A percentile compares a stretch with the other conserved stretches of the same genome.
Conservation (phyloP, 305 asterid genomes). For the Fraxinus baroniana region DNA sequence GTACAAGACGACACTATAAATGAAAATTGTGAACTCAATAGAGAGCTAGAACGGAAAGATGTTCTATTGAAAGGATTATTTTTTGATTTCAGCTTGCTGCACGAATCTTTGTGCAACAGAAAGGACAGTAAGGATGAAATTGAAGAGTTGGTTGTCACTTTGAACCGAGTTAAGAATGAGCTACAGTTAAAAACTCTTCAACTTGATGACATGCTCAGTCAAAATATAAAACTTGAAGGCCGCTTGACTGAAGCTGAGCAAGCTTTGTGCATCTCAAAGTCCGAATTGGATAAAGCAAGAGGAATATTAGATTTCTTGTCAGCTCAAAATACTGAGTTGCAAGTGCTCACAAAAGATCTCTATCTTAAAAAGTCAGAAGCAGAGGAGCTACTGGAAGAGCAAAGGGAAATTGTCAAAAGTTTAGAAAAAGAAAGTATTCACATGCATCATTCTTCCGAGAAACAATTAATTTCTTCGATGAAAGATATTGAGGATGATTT, state of each 20-base stretch:
- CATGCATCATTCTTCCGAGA: slow-evolving; percentile 50
- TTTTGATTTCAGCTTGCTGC: slow-evolving; percentile 83
- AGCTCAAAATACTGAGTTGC: slow-evolving; percentile 63
- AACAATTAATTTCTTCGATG: slow-evolving; percentile 37
- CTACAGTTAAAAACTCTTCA: slow-evolving; percentile 50
- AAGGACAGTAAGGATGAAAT: slow-evolving; percentile 69
- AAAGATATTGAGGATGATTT: slow-evolving; percentile 50
- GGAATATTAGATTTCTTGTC: slow-evolving; percentile 44
- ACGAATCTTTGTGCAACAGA: slow-evolving; percentile 76
- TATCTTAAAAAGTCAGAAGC: slow-evolving; percentile 64
- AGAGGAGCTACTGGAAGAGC: slow-evolving; percentile 63
- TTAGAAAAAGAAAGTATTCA: slow-evolving; percentile 73
- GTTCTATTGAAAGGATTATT: slow-evolving; percentile 72
- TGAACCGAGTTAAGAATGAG: slow-evolving; percentile 58
- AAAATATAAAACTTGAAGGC: slow-evolving; percentile 53
- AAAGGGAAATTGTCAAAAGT: slow-evolving; percentile 52
- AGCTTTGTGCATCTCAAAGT: slow-evolving; percentile 45
- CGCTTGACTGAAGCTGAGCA: slow-evolving; percentile 53
- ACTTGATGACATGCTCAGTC: slow-evolving; percentile 49
- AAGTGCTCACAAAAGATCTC: slow-evolving; percentile 58
- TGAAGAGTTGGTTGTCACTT: slow-evolving; percentile 50
- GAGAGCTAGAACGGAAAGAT: slow-evolving; percentile 64
- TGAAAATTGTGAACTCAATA: slow-evolving; percentile 49
- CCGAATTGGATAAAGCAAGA: slow-evolving; percentile 52
- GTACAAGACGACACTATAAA: slow-evolving; percentile 32